Conservation (phyloP, 441 rosid species). For the Francoa sonchifolia region DNA sequence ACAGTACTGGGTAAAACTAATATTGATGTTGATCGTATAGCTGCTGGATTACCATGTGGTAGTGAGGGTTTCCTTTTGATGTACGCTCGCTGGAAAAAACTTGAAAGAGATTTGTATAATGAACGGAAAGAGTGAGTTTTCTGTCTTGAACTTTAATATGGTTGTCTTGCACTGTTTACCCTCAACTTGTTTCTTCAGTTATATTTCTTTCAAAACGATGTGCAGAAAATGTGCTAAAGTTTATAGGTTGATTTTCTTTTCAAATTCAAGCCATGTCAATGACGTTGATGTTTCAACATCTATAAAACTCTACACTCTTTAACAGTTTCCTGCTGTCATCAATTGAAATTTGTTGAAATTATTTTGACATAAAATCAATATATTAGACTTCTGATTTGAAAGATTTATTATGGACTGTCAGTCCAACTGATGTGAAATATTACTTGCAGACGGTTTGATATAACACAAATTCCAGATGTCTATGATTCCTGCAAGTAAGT, state of each 20-base stretch:
- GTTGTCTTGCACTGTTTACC: constrained; percentile 1
- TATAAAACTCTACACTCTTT: neutral
- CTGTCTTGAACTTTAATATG: constrained; percentile 4
- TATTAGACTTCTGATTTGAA: neutral
- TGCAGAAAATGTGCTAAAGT: too few species aligned
- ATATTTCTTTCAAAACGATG: too few species aligned
- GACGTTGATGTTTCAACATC: neutral
- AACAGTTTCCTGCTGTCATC: constrained; percentile 8
- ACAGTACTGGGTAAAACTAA: constrained; percentile 97
- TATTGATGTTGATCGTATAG: constrained; percentile 91
- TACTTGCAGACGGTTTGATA: constrained; percentile 85
- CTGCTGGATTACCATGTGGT: constrained; percentile 99
- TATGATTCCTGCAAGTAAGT: constrained; percentile 99
- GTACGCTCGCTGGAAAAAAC: constrained; percentile 99
- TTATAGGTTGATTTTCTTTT: neutral
- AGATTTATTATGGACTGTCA: neutral
- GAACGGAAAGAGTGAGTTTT: constrained; percentile 86
- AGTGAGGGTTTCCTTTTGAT: constrained; percentile 98
- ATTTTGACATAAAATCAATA: neutral
- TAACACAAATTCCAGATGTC: constrained; percentile 98
- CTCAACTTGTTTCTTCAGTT: too few species aligned
- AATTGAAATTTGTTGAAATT: too few species aligned
- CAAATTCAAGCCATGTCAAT: neutral
- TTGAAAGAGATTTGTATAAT: constrained; percentile 92
- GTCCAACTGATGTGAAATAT: constrained; percentile 15